phyloP scores from a whole-genome alignment of 1,139 yeast species.

The Yamadazyma spencermartinsiae region DNA sequence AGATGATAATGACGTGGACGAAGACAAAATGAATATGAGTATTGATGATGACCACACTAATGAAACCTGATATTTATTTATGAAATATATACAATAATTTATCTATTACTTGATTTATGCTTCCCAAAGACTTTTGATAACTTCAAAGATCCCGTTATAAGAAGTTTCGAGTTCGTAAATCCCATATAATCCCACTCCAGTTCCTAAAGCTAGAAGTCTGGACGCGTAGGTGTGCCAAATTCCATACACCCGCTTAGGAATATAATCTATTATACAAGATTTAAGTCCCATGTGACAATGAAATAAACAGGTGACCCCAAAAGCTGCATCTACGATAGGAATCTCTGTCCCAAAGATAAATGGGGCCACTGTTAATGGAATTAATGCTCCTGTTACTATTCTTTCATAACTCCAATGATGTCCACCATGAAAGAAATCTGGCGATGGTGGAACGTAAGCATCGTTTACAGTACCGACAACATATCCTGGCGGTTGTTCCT shows the following conservation, averaged over 20 bases:
- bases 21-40: conserved; percentile 15
- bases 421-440: conserved; percentile 61
- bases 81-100: neutral
- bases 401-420: conserved; percentile 75
- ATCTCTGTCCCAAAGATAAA: conserved; percentile 52
- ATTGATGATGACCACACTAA: conserved; percentile 5
- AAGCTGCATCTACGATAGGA: conserved; percentile 58
- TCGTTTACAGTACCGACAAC: conserved; percentile 77
- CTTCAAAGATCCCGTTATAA: conserved; percentile 53
- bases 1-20: conserved; percentile 4
- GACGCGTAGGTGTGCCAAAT: conserved; percentile 61
- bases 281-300: conserved; percentile 75
- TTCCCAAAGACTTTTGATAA: conserved; percentile 46
- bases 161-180: conserved; percentile 63
- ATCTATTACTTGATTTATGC: conserved; percentile 5
- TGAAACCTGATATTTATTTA: conserved; percentile 3
- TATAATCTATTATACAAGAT: conserved; percentile 77
- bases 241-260: conserved; percentile 74
- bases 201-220: conserved; percentile 62
- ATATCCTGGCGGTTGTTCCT: conserved; percentile 77
- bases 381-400: conserved; percentile 54
- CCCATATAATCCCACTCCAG: conserved; percentile 64
- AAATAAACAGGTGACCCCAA: conserved; percentile 55
- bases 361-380: conserved; percentile 67
- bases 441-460: conserved; percentile 61